Conservation (phyloP, 169 alveolate genomes). For the Babesia ovata region DNA sequence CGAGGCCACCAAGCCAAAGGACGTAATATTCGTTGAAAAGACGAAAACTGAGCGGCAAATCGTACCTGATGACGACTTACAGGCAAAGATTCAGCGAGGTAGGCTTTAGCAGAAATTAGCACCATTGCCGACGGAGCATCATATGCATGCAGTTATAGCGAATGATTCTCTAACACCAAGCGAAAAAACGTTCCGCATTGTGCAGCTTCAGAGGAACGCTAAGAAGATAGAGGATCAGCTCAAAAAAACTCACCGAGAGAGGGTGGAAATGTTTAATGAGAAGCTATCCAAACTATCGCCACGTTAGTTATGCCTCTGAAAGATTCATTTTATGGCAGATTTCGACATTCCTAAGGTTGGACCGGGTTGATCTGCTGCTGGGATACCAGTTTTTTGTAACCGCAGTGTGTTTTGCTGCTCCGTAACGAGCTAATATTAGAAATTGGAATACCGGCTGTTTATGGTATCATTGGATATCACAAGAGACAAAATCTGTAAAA, state of each 20-base stretch:
- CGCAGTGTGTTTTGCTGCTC: too few species aligned
- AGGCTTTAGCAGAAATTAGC: not conserved
- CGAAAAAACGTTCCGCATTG: slow-evolving; percentile 80
- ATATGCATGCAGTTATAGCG: slow-evolving; percentile 18
- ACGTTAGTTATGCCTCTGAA: slow-evolving; percentile 57
- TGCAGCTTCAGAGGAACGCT: slow-evolving; percentile 76
- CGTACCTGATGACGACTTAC: slow-evolving; percentile 12
- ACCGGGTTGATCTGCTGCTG: slow-evolving; percentile 76
- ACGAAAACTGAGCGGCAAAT: not conserved
- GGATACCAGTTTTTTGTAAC: not conserved
- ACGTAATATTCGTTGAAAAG: slow-evolving; percentile 14
- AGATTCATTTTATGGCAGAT: slow-evolving; percentile 50
- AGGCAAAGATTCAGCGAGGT: slow-evolving; percentile 47
- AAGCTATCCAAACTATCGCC: slow-evolving; percentile 85
- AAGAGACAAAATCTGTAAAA: not conserved
- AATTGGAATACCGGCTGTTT: not conserved
- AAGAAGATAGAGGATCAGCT: slow-evolving; percentile 76
- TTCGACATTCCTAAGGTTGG: slow-evolving; percentile 91
- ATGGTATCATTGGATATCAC: not conserved
- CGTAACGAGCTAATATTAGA: too few species aligned
- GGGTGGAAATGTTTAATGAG: slow-evolving; percentile 82
- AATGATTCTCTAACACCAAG: slow-evolving; percentile 64
- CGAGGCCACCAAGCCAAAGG: slow-evolving; percentile 15
- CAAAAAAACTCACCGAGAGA: slow-evolving; percentile 83
- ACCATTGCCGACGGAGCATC: not conserved